Conservation (phyloP, 2,329 filamentous ascomycete genomes). For the Pestalotiopsis sp. region DNA sequence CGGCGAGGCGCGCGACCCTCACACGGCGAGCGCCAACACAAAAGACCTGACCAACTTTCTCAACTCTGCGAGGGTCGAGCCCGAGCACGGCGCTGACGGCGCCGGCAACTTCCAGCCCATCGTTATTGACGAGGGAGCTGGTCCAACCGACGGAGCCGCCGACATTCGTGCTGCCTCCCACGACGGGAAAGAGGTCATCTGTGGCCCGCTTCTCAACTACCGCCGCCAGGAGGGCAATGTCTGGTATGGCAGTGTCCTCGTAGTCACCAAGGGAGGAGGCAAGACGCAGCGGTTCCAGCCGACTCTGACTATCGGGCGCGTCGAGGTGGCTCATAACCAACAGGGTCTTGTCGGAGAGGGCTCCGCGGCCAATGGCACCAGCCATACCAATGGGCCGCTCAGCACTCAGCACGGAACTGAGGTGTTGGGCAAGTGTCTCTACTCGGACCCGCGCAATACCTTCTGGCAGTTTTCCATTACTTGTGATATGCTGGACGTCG, state of each 20-base stretch:
- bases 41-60: constrained; percentile 59
- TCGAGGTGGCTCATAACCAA: constrained; percentile 26
- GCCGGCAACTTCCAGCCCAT: constrained; percentile 50
- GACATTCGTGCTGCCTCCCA: constrained; percentile 19
- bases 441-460: constrained; percentile 71
- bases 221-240: constrained; percentile 67
- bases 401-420: constrained; percentile 32
- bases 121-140: constrained; percentile 42
- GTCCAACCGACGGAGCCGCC: constrained; percentile 33
- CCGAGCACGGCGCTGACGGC: constrained; percentile 33
- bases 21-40: constrained; percentile 42
- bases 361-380: constrained; percentile 32
- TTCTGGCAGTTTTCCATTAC: constrained; percentile 92
- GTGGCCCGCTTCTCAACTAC: constrained; percentile 79
- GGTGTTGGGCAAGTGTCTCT: constrained; percentile 61
- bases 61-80: constrained; percentile 55
- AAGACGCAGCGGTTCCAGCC: constrained; percentile 61
- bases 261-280: constrained; percentile 77
- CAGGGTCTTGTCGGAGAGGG: constrained; percentile 31
- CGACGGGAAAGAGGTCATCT: constrained; percentile 64
- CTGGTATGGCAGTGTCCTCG: constrained; percentile 86
- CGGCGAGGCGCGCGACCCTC: constrained; percentile 41
- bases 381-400: constrained; percentile 46
- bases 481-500: constrained; percentile 71
- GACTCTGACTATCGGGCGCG: constrained; percentile 55